Base-by-base conservation (phyloP, 768 basidiomycete genomes). In the Boletus barrowsii region DNA sequence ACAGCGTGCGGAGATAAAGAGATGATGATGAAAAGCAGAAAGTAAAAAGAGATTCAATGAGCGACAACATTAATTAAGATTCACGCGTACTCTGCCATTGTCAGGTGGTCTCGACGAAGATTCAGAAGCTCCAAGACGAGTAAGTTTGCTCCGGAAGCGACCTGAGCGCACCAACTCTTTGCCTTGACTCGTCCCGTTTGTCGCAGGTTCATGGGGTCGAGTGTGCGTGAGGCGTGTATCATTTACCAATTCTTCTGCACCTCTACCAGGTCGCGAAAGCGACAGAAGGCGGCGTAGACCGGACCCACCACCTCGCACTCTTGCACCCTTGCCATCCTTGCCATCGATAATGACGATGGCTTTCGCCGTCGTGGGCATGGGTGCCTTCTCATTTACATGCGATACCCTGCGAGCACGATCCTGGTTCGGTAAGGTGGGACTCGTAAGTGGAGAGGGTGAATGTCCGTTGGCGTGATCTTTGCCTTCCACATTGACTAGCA, bases 281-380 rank as follows among this genome's bases (percentile, higher is more conserved):
- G 69, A 72, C 37, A 72, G 54, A 24, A 71, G 62, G 24, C 69
- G 69, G 36, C 69, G 68, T 42, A 71, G 39, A 42, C 69, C 69
- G 6, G 69, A 69, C 29, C 68, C 62, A 30, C 64, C 58, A 40
- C 68, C 68, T 49, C 64, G 69, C 42, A 47, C 39, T 30, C 61
- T 59, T n/a, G 53, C 35, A 32, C 40, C 47, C 61, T 61, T 72
- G 44, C 76, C 74, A 24, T 83, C 80, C 51, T 83, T 70, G 6
- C 80, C 78, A 48, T 86, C 84, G 42, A 86, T 72, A 53, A 83
- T 76, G 7, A 79, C 83, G 49, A 87, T 82, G 9, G 83, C 79
- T 63, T 84, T 87, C 32, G 83, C 81, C n/a, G 80, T 71, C 18
- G 80, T 64, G 7, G 81, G 74, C 67, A 74, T 72, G 33, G 70